Base-by-base conservation (phyloP, 2,329 filamentous ascomycete species). In the Trichoderma aggressivum region DNA sequence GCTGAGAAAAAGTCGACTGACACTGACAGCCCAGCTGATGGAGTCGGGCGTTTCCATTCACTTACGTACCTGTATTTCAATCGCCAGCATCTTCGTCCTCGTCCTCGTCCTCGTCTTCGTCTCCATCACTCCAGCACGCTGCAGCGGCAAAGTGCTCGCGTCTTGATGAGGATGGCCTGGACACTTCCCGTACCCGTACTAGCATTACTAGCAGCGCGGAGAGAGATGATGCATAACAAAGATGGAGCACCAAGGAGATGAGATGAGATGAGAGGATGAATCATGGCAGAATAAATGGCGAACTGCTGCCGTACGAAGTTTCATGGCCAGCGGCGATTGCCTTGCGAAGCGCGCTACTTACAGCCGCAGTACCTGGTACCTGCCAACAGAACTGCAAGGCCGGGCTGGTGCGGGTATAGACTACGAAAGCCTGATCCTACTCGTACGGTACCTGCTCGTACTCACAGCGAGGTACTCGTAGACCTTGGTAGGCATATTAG, bases 241-340 rank as follows among this genome's bases (percentile, higher is more conserved):
- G 65, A 68, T 60, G 65, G 65, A 60, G 65, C 65, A 59, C 24
- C n/a, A 47, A 69, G 24, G 65, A 69, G 65, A 69, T 69, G 39
- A 43, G 65, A 69, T 69, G 39, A 43, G 39, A 43, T 43, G 65
- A 69, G 39, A 61, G 34, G 65, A 36, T 60, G 55, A 69, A 59
- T 50, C 34, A 67, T 56, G 50, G 50, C 43, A 26, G 59, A 67
- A 59, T 47, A 67, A 67, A 59, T 47, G 28, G 43, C 26, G 8
- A 24, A 21, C 64, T 43, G 14, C 47, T 53, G 7, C 39, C 39
- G 39, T n/a, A 43, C 39, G 16, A 43, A 43, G 39, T 43, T 16
- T 26, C 30, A 11, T 53, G 61, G 21, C 61, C 39, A 53, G 53
- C 53, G 24, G 26, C 53, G 53, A 56, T 28, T 56, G 30, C 53